phyloP scores from a whole-genome alignment of 441 rosid species.

The Gossypium davidsonii region DNA sequence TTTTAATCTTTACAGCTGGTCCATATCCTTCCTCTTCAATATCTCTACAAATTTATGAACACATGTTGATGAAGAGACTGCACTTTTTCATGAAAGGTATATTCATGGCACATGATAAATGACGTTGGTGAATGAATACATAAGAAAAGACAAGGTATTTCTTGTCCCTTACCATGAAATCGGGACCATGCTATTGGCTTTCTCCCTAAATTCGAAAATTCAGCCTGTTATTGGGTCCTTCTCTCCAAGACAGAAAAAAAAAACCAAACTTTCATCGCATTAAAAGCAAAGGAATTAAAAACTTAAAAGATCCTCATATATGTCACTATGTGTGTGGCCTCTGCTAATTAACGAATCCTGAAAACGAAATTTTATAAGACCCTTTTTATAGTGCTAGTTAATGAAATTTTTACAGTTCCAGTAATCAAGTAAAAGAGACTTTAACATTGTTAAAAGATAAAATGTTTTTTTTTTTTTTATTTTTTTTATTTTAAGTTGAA shows the following conservation, averaged over 20 bases:
- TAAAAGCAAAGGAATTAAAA: too few relatives aligned
- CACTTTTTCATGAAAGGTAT: conserved; percentile 24
- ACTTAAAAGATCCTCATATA: too few relatives aligned
- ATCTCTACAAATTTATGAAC: not conserved
- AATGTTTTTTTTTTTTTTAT: not conserved
- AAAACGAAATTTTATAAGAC: too few relatives aligned
- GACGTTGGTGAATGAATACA: conserved; percentile 19
- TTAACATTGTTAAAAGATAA: not conserved
- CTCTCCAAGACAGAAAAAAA: not conserved
- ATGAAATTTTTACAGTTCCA: too few relatives aligned
- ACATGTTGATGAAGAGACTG: not conserved
- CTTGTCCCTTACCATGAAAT: conserved; percentile 13
- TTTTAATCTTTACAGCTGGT: not conserved
- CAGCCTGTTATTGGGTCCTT: not conserved
- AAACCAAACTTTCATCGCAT: not conserved
- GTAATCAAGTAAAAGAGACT: too few relatives aligned
- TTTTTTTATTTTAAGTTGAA: not conserved
- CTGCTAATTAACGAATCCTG: too few relatives aligned
- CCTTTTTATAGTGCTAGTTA: too few relatives aligned
- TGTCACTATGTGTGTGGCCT: too few relatives aligned
- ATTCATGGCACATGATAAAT: conserved; percentile 3
- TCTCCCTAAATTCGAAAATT: not conserved
- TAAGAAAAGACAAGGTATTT: conserved; percentile 17
- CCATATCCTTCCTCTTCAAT: not conserved
- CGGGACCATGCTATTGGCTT: conserved; percentile 14